These are phyloP conservation scores for Pythium phragmiticola DNA, from an alignment of 352 stramenopile species.

Conservation along the genomic window DNA sequence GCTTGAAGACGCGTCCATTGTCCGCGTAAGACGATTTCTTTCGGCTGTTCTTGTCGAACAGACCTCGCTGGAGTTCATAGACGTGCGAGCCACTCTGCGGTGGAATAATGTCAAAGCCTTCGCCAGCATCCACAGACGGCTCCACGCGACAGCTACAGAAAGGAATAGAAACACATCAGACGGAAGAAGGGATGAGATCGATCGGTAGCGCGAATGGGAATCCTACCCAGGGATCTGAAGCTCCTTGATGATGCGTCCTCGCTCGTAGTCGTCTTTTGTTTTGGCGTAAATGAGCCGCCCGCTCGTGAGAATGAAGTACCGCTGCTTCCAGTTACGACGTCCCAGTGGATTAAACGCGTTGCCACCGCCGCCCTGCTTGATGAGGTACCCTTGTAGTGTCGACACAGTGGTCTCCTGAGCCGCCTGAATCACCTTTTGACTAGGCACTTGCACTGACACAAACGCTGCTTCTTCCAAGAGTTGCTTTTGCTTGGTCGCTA, in stretches of 20 bases:
- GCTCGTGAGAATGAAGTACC: constrained; percentile 83
- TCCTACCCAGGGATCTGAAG: constrained; percentile 70
- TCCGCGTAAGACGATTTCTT: constrained; percentile 71
- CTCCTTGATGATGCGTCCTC: constrained; percentile 85
- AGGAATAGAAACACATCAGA: not conserved
- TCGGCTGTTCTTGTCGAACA: constrained; percentile 83
- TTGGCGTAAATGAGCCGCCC: constrained; percentile 77
- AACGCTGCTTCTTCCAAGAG: constrained; percentile 78
- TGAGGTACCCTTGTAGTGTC: constrained; percentile 79
- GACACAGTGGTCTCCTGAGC: constrained; percentile 62
- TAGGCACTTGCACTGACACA: constrained; percentile 75
- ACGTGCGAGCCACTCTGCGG: constrained; percentile 59
- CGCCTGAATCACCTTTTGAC: constrained; percentile 79
- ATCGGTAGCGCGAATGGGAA: not conserved
- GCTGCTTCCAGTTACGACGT: constrained; percentile 87
- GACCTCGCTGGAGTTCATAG: constrained; percentile 66
- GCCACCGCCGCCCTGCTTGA: constrained; percentile 83
- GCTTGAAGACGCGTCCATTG: constrained; percentile 75
- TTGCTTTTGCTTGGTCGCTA: constrained; percentile 66
- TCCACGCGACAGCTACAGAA: constrained; percentile 62
- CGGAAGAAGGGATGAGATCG: not conserved
- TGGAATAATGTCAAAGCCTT: constrained; percentile 84
- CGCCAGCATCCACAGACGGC: constrained; percentile 66
- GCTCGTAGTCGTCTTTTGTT: constrained; percentile 87
- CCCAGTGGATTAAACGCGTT: constrained; percentile 76